phyloP scores from a whole-genome alignment of 169 alveolate genomes.

The Plasmodium adleri region DNA sequence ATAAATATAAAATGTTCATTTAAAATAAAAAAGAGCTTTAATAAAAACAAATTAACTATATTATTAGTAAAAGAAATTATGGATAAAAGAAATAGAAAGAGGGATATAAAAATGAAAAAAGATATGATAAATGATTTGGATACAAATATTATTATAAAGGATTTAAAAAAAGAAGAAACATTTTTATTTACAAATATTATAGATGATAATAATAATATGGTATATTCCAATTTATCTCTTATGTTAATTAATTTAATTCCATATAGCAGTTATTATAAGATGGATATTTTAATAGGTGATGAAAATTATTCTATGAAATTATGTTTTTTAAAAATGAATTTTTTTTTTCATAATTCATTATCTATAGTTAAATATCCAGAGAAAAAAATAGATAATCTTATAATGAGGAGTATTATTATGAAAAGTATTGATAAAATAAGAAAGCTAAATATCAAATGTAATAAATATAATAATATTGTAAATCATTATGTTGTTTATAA shows the following conservation, averaged over 20 bases:
- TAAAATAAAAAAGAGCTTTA: slow-evolving; percentile 8
- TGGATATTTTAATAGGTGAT: slow-evolving; percentile 40
- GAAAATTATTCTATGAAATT: slow-evolving; percentile 21
- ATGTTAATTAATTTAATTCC: slow-evolving; percentile 40
- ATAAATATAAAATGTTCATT: slow-evolving; percentile 23
- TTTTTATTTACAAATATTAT: slow-evolving; percentile 38
- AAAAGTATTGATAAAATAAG: slow-evolving; percentile 7
- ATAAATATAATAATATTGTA: neutral
- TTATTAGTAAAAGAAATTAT: slow-evolving; percentile 25
- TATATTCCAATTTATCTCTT: slow-evolving; percentile 37
- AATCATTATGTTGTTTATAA: slow-evolving; percentile 1
- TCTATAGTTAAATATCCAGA: slow-evolving; percentile 30
- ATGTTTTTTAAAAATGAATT: slow-evolving; percentile 24
- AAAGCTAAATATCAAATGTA: neutral
- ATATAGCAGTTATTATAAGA: slow-evolving; percentile 30
- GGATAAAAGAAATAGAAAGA: neutral
- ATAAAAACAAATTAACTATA: slow-evolving; percentile 12
- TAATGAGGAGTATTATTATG: slow-evolving; percentile 10
- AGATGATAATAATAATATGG: slow-evolving; percentile 6
- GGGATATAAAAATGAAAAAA: neutral
- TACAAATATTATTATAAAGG: slow-evolving; percentile 8
- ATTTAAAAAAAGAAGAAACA: slow-evolving; percentile 45
- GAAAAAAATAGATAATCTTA: slow-evolving; percentile 5
- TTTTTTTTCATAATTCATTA: slow-evolving; percentile 31
- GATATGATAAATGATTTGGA: neutral